Base-by-base conservation (phyloP, 129 eudicot genomes). In the Flaveria linearis region DNA sequence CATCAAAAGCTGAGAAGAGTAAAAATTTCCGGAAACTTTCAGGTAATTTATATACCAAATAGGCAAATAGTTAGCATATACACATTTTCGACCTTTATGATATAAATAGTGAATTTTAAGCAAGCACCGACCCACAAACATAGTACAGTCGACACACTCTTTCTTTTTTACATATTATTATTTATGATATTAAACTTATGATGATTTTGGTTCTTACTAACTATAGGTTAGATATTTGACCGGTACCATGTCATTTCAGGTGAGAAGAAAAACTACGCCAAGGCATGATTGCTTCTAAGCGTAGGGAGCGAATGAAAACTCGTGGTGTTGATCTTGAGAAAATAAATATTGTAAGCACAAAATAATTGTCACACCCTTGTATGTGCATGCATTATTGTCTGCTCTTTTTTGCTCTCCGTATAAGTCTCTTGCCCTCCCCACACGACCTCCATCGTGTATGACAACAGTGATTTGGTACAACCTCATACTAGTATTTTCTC, bases 261-360 rank as follows among this genome's bases (percentile, higher is more conserved):
- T 62, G 96, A 88, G 82, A 94, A 91, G 81, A 91, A 94, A 94
- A 87, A 75, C 85, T 82, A 23, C 89, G 92, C n/a, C 87, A 91
- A 82, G 97, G 91, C 46, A 81, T 11, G 83, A 87, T 89, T 84
- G 96, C 89, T 71, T 67, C 74, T 18, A 91, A 89, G 86, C 96
- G 97, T 25, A 65, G 85, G 80, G 97, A 94, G 68, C 85, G 94
- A 84, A 94, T 86, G 99, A 65, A 85, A n/a, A 75, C 43, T 23
- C 96, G 92, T 66, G 97, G 99, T 60, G 94, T 89, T 76, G 96
- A 94, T 83, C 90, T 89, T 73, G 90, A 88, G 86, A 70, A 89
- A 78, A 91, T 94, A 74, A 94, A 91, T 83, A 66, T 16, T 83
- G 99, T 94, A 87, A 87, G 91, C 41, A 36, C 49, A 60, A 74